Conservation (phyloP, 2,329 filamentous ascomycete genomes). For the Purpureocillium takamizusanense region DNA sequence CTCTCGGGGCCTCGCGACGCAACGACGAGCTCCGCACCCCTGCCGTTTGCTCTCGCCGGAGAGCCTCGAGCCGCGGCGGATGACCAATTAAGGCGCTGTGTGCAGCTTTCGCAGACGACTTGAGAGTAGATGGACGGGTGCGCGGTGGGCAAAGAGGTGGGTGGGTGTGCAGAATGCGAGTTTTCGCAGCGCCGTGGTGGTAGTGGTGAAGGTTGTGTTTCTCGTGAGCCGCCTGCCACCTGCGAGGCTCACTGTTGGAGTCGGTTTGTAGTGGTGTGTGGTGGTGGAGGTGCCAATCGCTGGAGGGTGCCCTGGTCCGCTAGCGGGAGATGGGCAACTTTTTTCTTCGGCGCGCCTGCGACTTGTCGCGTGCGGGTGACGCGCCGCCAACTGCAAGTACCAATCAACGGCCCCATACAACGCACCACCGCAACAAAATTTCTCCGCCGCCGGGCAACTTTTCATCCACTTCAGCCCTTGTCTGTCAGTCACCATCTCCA, state of each 20-base stretch:
- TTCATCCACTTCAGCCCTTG: not conserved
- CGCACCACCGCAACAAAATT: slow-evolving; percentile 17
- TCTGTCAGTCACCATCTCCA: too few relatives aligned
- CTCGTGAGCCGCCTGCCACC: slow-evolving; percentile 1
- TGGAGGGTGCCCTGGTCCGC: too few relatives aligned
- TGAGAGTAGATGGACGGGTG: not conserved
- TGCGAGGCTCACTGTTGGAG: too few relatives aligned
- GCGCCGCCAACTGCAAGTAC: not conserved
- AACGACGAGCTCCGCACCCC: slow-evolving; percentile 4
- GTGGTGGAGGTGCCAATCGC: too few relatives aligned
- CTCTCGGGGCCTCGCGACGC: slow-evolving; percentile 5
- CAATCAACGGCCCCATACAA: not conserved
- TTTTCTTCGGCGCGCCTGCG: too few relatives aligned
- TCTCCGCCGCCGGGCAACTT: slow-evolving; percentile 13
- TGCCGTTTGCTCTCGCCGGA: not conserved
- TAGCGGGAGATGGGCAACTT: too few relatives aligned
- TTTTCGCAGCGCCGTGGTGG: not conserved
- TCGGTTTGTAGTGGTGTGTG: too few relatives aligned
- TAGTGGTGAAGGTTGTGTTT: slow-evolving; percentile 1
- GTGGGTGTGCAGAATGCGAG: not conserved
- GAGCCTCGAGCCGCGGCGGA: too few relatives aligned
- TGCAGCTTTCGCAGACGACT: not conserved
- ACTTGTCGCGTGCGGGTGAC: not conserved
- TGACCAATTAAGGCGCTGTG: not conserved
- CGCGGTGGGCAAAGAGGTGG: not conserved